Conservation (phyloP, 371 early-diverging fungal genomes). For the Coemansia sp. region DNA sequence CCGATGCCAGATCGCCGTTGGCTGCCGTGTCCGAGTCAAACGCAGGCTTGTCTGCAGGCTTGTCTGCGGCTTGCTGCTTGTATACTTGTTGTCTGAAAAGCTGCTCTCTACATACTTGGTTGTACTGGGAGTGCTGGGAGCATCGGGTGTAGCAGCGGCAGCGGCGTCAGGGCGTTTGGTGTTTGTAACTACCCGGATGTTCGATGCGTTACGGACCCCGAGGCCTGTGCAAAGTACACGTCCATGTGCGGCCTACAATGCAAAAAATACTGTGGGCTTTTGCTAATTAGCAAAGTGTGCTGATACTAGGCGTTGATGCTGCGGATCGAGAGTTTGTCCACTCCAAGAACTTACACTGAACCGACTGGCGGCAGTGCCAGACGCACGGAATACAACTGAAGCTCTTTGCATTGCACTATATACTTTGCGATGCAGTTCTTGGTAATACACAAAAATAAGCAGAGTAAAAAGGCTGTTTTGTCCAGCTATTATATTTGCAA, state of each 20-base stretch:
- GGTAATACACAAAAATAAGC: not conserved
- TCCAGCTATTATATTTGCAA: not conserved
- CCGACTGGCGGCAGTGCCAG: not conserved
- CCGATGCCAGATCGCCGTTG: constrained; percentile 89
- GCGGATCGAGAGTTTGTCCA: not conserved
- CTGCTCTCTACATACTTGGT: too few species aligned
- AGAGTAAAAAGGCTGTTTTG: not conserved
- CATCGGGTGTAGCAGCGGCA: not conserved
- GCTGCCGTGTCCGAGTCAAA: not conserved
- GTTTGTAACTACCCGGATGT: constrained; percentile 10
- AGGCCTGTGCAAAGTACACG: not conserved
- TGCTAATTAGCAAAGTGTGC: not conserved
- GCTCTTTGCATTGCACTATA: not conserved
- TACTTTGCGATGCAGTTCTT: not conserved
- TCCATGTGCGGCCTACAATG: not conserved
- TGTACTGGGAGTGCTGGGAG: not conserved
- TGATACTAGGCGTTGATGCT: not conserved
- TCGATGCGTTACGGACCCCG: not conserved
- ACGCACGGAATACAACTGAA: not conserved
- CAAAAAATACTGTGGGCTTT: not conserved
- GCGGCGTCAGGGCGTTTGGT: not conserved
- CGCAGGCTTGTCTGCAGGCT: not conserved
- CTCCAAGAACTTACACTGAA: not conserved
- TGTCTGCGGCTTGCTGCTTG: not conserved
- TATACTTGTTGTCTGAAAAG: too few species aligned